Conservation (phyloP, 2,329 filamentous ascomycete species). For the Lasiodiplodia theobromae region DNA sequence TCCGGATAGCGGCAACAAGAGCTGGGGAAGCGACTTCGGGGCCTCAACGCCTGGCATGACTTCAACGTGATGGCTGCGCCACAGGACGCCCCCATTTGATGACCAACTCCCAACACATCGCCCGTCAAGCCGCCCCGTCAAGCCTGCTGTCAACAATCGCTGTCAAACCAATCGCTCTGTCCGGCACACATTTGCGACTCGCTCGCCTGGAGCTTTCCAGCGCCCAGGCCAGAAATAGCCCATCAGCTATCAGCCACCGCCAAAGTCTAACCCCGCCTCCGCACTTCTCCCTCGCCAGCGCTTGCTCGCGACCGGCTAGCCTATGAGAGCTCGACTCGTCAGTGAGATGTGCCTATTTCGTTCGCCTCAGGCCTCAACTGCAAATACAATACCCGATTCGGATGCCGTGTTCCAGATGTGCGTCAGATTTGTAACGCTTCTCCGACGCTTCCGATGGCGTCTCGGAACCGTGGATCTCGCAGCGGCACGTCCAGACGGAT, state of each 20-base stretch:
- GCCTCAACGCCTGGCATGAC: background rate
- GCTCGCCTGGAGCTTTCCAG: background rate
- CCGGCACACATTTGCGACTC: conserved; percentile 4
- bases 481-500: background rate
- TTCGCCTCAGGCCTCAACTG: conserved; percentile 6
- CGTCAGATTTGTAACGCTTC: background rate
- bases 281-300: background rate
- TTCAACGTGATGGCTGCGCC: conserved; percentile 3
- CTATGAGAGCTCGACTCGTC: background rate
- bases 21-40: background rate
- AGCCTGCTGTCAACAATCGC: background rate
- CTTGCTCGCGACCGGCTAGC: background rate
- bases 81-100: background rate
- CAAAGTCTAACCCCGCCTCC: conserved; percentile 1
- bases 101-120: conserved; percentile 1
- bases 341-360: background rate
- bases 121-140: background rate
- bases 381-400: background rate
- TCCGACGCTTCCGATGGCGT: conserved; percentile 2
- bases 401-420: conserved; percentile 12
- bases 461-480: background rate
- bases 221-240: background rate
- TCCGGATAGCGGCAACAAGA: conserved; percentile 14
- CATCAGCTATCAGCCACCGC: background rate
- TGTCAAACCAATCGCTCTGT: conserved; percentile 4